Evolutionary conservation across 352 stramenopile species (phyloP).

Genomic region (Bremia lactucae): DNA sequence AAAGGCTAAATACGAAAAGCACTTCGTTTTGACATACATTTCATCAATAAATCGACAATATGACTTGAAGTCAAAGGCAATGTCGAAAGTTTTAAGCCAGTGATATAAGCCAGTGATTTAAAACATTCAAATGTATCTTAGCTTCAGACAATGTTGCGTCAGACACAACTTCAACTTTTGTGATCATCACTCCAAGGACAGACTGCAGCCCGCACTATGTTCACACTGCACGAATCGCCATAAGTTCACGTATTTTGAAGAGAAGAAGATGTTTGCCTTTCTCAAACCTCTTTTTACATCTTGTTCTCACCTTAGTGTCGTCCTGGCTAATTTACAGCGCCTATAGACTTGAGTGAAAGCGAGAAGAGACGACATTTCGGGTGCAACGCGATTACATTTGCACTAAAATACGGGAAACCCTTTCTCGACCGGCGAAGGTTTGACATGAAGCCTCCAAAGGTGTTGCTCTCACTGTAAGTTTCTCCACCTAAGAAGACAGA

Average conservation of each 20-base stretch:
- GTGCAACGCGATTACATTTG: slow-evolving; percentile 1
- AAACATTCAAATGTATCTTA: too few relatives aligned
- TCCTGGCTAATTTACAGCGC: slow-evolving; percentile 10
- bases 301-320: slow-evolving; percentile 14
- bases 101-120: too few relatives aligned
- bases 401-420: slow-evolving; percentile 2
- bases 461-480: slow-evolving; percentile 21
- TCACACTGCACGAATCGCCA: too few relatives aligned
- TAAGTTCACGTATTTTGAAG: not conserved
- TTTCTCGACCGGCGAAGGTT: slow-evolving; percentile 26
- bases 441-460: slow-evolving; percentile 5
- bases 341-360: slow-evolving; percentile 7
- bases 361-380: slow-evolving; percentile 16
- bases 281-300: not conserved
- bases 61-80: too few relatives aligned
- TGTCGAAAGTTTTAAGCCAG: too few relatives aligned
- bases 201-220: too few relatives aligned
- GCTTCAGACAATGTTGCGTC: too few relatives aligned
- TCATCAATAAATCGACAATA: too few relatives aligned
- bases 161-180: too few relatives aligned
- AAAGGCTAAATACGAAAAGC: too few relatives aligned
- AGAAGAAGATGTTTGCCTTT: slow-evolving; percentile 1
- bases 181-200: too few relatives aligned
- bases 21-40: too few relatives aligned
- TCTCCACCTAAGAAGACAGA: slow-evolving; percentile 16